Conservation (phyloP, 169 alveolate genomes). For the Theileria annulata region DNA sequence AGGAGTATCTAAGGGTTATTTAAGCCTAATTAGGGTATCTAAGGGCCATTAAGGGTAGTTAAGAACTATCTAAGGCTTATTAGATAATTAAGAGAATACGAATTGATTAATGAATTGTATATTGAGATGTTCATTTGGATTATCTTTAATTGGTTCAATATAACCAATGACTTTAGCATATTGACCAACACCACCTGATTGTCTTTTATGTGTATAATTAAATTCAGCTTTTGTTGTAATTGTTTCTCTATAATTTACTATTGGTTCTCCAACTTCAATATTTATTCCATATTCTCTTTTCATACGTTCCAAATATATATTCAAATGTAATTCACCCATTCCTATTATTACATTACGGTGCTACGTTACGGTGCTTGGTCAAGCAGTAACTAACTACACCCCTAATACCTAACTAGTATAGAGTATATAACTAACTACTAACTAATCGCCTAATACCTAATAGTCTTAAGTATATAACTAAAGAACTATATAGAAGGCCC, state of each 20-base stretch:
- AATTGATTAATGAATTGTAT: constrained; percentile 73
- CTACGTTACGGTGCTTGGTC: no score
- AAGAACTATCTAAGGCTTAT: constrained; percentile 39
- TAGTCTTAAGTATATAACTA: no score
- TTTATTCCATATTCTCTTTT: constrained; percentile 88
- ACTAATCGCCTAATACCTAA: no score
- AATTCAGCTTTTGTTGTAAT: constrained; percentile 81
- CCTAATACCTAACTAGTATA: no score
- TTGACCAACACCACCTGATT: constrained; percentile 98
- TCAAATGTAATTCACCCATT: constrained; percentile 92
- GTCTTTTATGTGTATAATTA: constrained; percentile 92
- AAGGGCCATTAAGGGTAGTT: no score
- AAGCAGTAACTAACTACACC: no score
- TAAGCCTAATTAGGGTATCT: no score
- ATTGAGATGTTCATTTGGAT: constrained; percentile 68
- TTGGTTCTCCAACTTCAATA: constrained; percentile 88
- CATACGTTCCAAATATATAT: constrained; percentile 92
- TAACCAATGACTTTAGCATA: constrained; percentile 91
- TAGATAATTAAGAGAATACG: not conserved
- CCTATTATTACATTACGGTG: no score
- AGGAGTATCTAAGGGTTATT: no score
- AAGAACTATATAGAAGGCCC: no score
- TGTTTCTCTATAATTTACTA: constrained; percentile 92
- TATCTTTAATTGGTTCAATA: constrained; percentile 85
- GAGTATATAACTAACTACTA: no score